Conservation (phyloP, 495 filamentous ascomycete species). For the Amphirosellinia nigrospora region DNA sequence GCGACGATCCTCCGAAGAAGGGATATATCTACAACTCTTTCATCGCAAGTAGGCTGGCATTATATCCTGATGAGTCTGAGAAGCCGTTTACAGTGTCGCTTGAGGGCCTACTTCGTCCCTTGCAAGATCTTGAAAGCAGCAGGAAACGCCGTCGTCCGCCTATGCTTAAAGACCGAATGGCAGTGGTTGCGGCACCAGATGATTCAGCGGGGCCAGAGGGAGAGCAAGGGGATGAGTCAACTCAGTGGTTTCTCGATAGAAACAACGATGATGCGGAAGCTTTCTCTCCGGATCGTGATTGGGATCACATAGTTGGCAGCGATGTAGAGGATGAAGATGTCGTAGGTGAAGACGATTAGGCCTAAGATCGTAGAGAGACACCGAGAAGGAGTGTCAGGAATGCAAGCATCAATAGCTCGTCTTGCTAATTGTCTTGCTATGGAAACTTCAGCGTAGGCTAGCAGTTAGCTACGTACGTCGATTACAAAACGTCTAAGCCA, state of each 20-base stretch:
- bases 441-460: not conserved
- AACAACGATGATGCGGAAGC: constrained; percentile 11
- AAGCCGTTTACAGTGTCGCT: constrained; percentile 37
- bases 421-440: no score
- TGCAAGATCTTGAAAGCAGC: constrained; percentile 31
- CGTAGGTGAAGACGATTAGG: constrained; percentile 22
- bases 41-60: constrained; percentile 29
- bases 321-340: constrained; percentile 27
- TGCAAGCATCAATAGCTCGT: not conserved
- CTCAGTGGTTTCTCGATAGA: constrained; percentile 20
- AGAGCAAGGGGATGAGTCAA: constrained; percentile 14
- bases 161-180: not conserved
- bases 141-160: constrained; percentile 27
- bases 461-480: not conserved
- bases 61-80: constrained; percentile 35
- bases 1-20: constrained; percentile 51
- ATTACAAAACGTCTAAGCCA: no score
- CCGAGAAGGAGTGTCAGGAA: not conserved
- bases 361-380: not conserved
- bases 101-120: constrained; percentile 36
- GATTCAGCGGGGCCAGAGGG: not conserved
- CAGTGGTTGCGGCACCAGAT: constrained; percentile 1
- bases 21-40: constrained; percentile 40
- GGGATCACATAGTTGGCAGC: constrained; percentile 26
- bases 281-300: constrained; percentile 18